A percentile compares a stretch with the other conserved stretches of the same genome.
Conservation (phyloP, 2,329 filamentous ascomycete genomes). For the Colletotrichum ledebouriae region DNA sequence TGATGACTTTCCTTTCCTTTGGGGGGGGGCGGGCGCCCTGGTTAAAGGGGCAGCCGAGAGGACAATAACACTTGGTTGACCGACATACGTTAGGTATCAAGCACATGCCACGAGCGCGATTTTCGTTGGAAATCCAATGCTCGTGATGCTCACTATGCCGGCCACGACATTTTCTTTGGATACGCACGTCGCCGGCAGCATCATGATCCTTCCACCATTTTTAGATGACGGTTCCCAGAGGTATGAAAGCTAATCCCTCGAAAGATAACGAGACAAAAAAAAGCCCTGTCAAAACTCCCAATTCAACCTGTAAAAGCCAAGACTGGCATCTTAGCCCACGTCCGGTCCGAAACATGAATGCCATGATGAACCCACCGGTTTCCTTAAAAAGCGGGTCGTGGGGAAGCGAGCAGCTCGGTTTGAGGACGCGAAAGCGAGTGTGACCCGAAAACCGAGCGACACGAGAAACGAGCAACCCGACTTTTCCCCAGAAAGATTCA, state of each 20-base stretch:
- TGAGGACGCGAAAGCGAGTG: constrained; percentile 20
- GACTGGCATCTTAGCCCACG: not conserved
- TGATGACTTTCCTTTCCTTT: too few relatives aligned
- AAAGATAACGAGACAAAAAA: not conserved
- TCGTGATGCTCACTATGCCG: too few relatives aligned
- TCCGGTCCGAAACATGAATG: not conserved
- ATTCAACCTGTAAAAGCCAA: not conserved
- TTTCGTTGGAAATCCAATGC: too few relatives aligned
- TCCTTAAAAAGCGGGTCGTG: not conserved
- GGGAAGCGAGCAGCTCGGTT: constrained; percentile 21
- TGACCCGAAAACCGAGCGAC: not conserved
- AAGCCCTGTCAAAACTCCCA: not conserved
- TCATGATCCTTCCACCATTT: too few relatives aligned
- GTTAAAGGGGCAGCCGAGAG: too few relatives aligned
- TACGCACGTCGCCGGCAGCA: too few relatives aligned
- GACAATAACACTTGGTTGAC: too few relatives aligned
- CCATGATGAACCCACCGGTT: too few relatives aligned
- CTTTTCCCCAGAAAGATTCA: constrained; percentile 6
- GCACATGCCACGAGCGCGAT: too few relatives aligned
- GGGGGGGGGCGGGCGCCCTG: too few relatives aligned
- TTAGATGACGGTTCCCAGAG: not conserved
- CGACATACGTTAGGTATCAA: too few relatives aligned
- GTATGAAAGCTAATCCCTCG: not conserved
- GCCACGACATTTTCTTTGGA: too few relatives aligned
- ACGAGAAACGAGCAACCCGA: constrained; percentile 7